Evolutionary conservation across 1,139 yeast species (phyloP), one percentile per base, ranked within the genome.

Genomic region (Kluyveromyces sp.): DNA sequence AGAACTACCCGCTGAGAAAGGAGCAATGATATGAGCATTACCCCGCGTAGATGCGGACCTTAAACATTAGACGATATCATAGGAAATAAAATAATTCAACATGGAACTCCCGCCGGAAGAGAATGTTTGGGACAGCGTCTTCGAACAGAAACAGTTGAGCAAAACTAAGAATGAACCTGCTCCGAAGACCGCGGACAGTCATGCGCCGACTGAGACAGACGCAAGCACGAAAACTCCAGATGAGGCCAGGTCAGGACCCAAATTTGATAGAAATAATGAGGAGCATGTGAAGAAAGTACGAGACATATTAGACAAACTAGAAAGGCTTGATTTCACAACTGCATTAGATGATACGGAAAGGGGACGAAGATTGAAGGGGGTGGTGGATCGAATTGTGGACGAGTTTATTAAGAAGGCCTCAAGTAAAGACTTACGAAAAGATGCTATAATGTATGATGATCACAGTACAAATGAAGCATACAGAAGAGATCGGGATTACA

Each of bases 91-190:
- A 16, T 12, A 4, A 32, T 20, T 32, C 20, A 16, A 18, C 15
- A 32, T 32, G 34, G 34, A 32, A 20, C 19, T 13, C 12, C 19
- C 19, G 15, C 11, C 15, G 3, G 34, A 32, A 15, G 17, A 13
- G 9, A 32, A 32, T 20, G 34, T 32, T 32, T 32, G 34, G 34
- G 34, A 32, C 15, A 32, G 34, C 17, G 7, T 32, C 17, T 32
- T 13, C 19, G 34, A 32, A 12, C 20, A 32, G 19, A 32, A 15
- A 12, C 17, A 13, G 7, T n/a, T 15, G 12, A n/a, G 7, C 19
- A 15, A 15, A 32, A 20, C 19, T 15, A 11, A 32, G 17, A 6
- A 15, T 4, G 20, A 18, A 32, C 9, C 15, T 32, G 11, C 4
- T 4, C 32, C n/a, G 18, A 53, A 51, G n/a, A n/a, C n/a, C n/a